Percentiles rank a stretch among this genome's conserved stretches.
phyloP scores from a whole-genome alignment of 2,329 filamentous ascomycete genomes.

The Erysiphe neolycopersici region DNA sequence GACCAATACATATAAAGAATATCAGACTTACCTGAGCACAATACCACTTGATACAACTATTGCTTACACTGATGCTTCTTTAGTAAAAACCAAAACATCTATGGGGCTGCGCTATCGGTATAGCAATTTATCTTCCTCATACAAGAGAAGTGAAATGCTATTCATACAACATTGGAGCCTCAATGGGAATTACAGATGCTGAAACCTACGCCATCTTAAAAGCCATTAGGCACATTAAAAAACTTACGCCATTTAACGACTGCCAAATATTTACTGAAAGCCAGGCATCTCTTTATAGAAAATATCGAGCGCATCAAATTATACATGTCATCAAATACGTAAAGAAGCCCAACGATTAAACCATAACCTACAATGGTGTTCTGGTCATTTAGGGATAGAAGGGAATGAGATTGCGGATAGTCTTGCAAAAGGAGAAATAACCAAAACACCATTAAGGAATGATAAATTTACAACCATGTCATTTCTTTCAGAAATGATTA shows the following conservation, averaged over 20 bases:
- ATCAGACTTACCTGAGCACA: too few species aligned
- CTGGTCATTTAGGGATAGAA: background rate
- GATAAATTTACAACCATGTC: background rate
- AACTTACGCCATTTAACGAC: too few species aligned
- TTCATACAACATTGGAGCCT: background rate
- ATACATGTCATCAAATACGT: too few species aligned
- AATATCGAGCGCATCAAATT: too few species aligned
- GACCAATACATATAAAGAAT: too few species aligned
- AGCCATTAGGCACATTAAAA: background rate
- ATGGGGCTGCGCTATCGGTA: background rate
- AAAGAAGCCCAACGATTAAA: too few species aligned
- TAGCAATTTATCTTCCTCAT: background rate
- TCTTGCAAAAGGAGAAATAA: background rate
- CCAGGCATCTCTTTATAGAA: too few species aligned
- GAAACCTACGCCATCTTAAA: background rate
- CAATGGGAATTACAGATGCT: background rate
- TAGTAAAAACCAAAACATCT: too few species aligned
- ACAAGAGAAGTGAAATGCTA: background rate
- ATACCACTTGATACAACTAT: too few species aligned
- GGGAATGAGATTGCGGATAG: background rate
- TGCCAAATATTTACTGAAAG: too few species aligned
- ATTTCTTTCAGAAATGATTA: background rate
- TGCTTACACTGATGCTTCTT: too few species aligned
- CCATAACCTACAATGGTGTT: background rate
- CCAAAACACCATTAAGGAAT: background rate